Conservation (phyloP, 805 yeast species). For the Saccharomycopsis fermentans region DNA sequence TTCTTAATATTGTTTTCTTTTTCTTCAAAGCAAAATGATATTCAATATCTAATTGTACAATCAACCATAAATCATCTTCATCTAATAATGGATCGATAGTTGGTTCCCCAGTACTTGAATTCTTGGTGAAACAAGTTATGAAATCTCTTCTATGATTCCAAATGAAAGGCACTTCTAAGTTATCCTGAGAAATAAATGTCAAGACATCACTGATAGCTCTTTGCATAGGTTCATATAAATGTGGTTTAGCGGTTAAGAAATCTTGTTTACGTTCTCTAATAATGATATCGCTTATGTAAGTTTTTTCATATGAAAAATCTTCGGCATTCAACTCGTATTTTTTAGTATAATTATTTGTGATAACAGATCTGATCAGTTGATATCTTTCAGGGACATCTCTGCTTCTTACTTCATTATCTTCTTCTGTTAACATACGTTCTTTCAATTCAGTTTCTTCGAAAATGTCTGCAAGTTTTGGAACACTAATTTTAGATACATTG, state of each 20-base stretch:
- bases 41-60: slow-evolving; percentile 76
- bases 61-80: slow-evolving; percentile 89
- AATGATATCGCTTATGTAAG: slow-evolving; percentile 68
- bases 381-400: slow-evolving; percentile 88
- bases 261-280: slow-evolving; percentile 41
- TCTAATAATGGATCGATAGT: slow-evolving; percentile 37
- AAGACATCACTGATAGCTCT: slow-evolving; percentile 62
- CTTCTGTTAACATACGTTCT: slow-evolving; percentile 84
- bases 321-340: slow-evolving; percentile 51
- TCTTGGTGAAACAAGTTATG: slow-evolving; percentile 47
- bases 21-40: slow-evolving; percentile 78
- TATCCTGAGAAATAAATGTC: slow-evolving; percentile 64
- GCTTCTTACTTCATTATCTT: slow-evolving; percentile 77
- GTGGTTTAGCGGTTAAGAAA: slow-evolving; percentile 25
- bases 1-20: slow-evolving; percentile 48
- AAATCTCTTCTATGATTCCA: slow-evolving; percentile 95
- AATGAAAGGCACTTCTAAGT: slow-evolving; percentile 86
- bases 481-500: slow-evolving; percentile 16
- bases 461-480: slow-evolving; percentile 57
- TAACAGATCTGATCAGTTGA: slow-evolving; percentile 57
- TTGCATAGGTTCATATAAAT: slow-evolving; percentile 40
- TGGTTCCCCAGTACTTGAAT: slow-evolving; percentile 32
- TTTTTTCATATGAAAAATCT: slow-evolving; percentile 63
- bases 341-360: slow-evolving; percentile 27
- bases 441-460: slow-evolving; percentile 91